Base-by-base conservation (phyloP, 495 filamentous ascomycete species). In the Elasticomyces elasticus region DNA sequence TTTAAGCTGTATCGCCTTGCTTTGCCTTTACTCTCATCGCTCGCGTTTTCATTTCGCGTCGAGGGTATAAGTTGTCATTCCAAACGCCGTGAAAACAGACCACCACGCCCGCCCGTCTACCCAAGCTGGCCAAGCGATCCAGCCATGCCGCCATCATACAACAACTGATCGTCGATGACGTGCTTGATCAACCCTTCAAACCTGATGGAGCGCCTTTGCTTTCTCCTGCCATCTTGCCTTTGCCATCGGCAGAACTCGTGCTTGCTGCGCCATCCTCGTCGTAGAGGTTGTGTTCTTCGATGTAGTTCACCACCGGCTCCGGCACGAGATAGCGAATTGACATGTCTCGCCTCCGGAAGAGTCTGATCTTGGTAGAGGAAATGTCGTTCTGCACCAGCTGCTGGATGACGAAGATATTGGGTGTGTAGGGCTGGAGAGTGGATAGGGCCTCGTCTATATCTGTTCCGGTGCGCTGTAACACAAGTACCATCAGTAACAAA, bases 311-410 rank as follows among this genome's bases (percentile, higher is more conserved):
- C 41, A 88, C 84, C 1, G 79, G 74, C 9, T 75, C 72, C 0
- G 80, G 81, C 27, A 85, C 79, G 19, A 84, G 60, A 54, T 81
- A 85, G 53, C 76, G 76, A 23, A 86, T 81, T 60, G 85, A 90
- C 76, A 94, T 83, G 58, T 89, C 85, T 59, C 84, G 80, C 56
- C 83, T 77, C 45, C 91, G 67, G 68, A 95, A 92, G 7, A 92
- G 72, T 25, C 89, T 79, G 49, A 95, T 89, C 69, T 91, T 92
- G 27, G 89, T 94, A 42, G 84, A 88, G 63, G 82, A 87, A 55
- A 96, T 85, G 61, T 94, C 85, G 63, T 95, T 95, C 42, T 87
- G 82, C 44, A 96, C 89, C 45, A 92, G 78, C 62, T 94, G 89
- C 60, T 85, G 82, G 58, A 95, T 89, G 44, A 92, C 82, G 64